A percentile compares a stretch with the other conserved stretches of the same genome.
These are phyloP conservation scores for Candida gorgasii DNA, from an alignment of 805 yeast species.

Conservation along the genomic window DNA sequence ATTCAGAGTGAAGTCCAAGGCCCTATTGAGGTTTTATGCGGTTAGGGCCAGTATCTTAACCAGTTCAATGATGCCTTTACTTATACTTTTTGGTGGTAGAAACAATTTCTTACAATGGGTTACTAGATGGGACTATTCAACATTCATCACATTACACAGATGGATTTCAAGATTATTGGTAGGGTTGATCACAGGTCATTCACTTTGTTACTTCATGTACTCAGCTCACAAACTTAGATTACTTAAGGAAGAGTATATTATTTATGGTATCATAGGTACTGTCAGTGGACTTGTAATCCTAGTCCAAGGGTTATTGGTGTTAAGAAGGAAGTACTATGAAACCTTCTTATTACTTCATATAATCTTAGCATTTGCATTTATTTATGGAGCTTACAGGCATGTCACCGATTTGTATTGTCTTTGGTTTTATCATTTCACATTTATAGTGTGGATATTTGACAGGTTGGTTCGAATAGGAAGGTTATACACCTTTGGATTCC, in stretches of 20 bases:
- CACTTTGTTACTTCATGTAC: constrained; percentile 19
- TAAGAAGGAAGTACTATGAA: constrained; percentile 52
- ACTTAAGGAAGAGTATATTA: constrained; percentile 17
- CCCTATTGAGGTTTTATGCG: constrained; percentile 42
- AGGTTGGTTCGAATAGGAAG: constrained; percentile 57
- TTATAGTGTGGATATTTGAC: constrained; percentile 73
- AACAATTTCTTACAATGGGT: constrained; percentile 39
- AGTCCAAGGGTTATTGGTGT: constrained; percentile 45
- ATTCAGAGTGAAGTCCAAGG: constrained; percentile 29
- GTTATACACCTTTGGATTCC: constrained; percentile 60
- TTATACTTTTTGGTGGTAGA: constrained; percentile 38
- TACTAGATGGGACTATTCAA: constrained; percentile 38
- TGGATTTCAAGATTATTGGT: constrained; percentile 29
- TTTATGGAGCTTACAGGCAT: constrained; percentile 52
- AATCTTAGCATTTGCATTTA: constrained; percentile 48
- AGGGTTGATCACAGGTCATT: constrained; percentile 28
- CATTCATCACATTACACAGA: constrained; percentile 29
- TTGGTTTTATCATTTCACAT: constrained; percentile 49
- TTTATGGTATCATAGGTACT: constrained; percentile 31
- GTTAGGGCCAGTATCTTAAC: constrained; percentile 37
- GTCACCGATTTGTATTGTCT: constrained; percentile 41
- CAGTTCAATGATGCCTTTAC: constrained; percentile 30
- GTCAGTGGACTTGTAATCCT: constrained; percentile 41
- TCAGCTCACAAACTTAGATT: constrained; percentile 22
- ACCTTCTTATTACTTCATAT: constrained; percentile 60